Evolutionary conservation across 768 basidiomycete species (phyloP).

Genomic region (Asterophora lycoperdoides): DNA sequence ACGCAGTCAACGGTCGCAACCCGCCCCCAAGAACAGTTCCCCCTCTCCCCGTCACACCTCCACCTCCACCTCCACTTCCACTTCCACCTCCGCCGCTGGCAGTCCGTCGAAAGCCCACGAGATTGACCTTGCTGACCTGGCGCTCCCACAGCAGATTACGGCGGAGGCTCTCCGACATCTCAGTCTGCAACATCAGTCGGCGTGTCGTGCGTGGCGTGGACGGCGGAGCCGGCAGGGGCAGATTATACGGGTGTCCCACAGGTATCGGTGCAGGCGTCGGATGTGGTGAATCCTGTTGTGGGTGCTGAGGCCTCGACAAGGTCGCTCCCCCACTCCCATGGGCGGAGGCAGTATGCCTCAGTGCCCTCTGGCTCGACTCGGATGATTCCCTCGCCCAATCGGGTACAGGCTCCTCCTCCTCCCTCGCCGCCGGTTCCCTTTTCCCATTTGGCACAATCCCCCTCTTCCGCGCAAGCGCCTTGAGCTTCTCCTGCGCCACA

Average conservation of each 20-base stretch:
- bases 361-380: neutral
- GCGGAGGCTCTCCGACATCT: slow-evolving; percentile 80
- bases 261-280: slow-evolving; percentile 49
- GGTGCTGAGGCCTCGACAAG: slow-evolving; percentile 9
- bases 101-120: slow-evolving; percentile 32
- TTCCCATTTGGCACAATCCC: slow-evolving; percentile 25
- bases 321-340: neutral
- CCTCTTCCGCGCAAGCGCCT: slow-evolving; percentile 49
- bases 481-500: slow-evolving; percentile 64
- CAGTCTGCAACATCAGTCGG: slow-evolving; percentile 76
- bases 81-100: slow-evolving; percentile 25
- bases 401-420: slow-evolving; percentile 18
- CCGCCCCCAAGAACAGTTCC: slow-evolving; percentile 18
- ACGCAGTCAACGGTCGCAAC: slow-evolving; percentile 28
- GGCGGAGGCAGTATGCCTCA: neutral
- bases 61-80: slow-evolving; percentile 23
- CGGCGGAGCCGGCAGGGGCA: slow-evolving; percentile 60
- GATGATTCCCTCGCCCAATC: slow-evolving; percentile 19
- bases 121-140: slow-evolving; percentile 53
- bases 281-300: slow-evolving; percentile 6
- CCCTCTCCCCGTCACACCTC: slow-evolving; percentile 19
- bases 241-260: slow-evolving; percentile 65
- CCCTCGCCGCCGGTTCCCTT: slow-evolving; percentile 12
- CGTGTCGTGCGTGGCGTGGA: slow-evolving; percentile 85
- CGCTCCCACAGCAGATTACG: slow-evolving; percentile 80